Conservation (phyloP, 2,329 filamentous ascomycete species). For the Nectriaceae sp. region DNA sequence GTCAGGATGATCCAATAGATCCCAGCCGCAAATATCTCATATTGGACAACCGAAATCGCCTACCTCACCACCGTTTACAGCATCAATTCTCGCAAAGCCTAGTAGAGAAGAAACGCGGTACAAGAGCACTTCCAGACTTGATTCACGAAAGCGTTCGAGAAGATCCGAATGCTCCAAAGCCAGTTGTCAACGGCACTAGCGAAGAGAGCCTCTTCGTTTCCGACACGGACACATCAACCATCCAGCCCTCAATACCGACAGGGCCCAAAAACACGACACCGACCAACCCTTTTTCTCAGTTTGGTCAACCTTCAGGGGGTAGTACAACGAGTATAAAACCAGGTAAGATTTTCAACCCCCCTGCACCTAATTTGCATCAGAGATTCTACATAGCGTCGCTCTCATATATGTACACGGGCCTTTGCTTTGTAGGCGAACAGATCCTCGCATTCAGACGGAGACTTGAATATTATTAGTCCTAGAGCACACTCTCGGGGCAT, state of each 20-base stretch:
- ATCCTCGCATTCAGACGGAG: constrained; percentile 27
- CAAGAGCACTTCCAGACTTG: constrained; percentile 52
- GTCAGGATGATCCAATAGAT: constrained; percentile 37
- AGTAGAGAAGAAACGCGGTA: constrained; percentile 62
- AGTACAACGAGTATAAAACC: constrained; percentile 13
- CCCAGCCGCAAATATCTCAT: constrained; percentile 43
- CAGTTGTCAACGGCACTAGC: constrained; percentile 12
- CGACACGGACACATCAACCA: constrained; percentile 10
- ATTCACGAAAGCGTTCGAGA: constrained; percentile 59
- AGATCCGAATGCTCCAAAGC: constrained; percentile 23
- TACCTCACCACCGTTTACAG: constrained; percentile 52
- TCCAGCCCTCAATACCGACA: constrained; percentile 5
- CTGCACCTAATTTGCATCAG: constrained; percentile 21
- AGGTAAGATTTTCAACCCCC: constrained; percentile 25
- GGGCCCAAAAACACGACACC: constrained; percentile 11
- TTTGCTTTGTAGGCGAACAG: constrained; percentile 21
- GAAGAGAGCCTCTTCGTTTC: constrained; percentile 35
- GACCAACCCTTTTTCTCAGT: constrained; percentile 15
- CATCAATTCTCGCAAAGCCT: constrained; percentile 58
- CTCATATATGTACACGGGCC: constrained; percentile 10
- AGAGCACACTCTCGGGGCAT: constrained; percentile 14
- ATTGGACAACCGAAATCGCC: constrained; percentile 43
- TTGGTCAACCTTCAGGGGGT: constrained; percentile 5
- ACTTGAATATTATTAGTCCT: constrained; percentile 26
- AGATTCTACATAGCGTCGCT: constrained; percentile 24